These are phyloP conservation scores for Geoglossum glabrum DNA, from an alignment of 495 filamentous ascomycete species.

Conservation along the genomic window DNA sequence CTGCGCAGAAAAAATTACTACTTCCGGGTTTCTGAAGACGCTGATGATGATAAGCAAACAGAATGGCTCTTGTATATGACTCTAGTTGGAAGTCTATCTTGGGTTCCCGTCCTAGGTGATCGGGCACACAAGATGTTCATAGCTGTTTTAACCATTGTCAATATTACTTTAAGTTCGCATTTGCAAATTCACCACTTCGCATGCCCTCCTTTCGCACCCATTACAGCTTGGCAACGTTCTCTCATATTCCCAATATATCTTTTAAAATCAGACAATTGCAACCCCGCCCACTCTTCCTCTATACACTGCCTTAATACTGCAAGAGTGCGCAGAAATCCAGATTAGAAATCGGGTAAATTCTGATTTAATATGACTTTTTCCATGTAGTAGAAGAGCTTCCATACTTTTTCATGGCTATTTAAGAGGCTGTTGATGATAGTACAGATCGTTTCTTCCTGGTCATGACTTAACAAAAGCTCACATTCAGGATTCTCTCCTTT, in stretches of 20 bases:
- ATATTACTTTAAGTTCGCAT: not conserved
- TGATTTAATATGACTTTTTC: too few species aligned
- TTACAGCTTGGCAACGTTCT: slow-evolving; percentile 15
- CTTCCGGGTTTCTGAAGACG: not conserved
- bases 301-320: slow-evolving; percentile 5
- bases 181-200: slow-evolving; percentile 14
- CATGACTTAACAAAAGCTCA: too few species aligned
- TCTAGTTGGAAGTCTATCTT: not conserved
- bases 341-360: too few species aligned
- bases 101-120: not conserved
- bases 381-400: too few species aligned
- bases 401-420: too few species aligned
- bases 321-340: not conserved
- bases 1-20: slow-evolving; percentile 2
- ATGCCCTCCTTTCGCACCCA: slow-evolving; percentile 15
- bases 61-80: not conserved
- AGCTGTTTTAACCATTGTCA: not conserved
- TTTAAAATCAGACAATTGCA: slow-evolving; percentile 8
- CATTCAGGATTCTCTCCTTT: too few species aligned
- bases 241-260: slow-evolving; percentile 13
- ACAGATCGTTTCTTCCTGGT: too few species aligned
- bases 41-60: not conserved
- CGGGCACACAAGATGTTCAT: too few species aligned
- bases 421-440: too few species aligned
- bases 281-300: slow-evolving; percentile 13